Base-by-base conservation (phyloP, 2,329 filamentous ascomycete genomes). In the Alternaria infectoria region DNA sequence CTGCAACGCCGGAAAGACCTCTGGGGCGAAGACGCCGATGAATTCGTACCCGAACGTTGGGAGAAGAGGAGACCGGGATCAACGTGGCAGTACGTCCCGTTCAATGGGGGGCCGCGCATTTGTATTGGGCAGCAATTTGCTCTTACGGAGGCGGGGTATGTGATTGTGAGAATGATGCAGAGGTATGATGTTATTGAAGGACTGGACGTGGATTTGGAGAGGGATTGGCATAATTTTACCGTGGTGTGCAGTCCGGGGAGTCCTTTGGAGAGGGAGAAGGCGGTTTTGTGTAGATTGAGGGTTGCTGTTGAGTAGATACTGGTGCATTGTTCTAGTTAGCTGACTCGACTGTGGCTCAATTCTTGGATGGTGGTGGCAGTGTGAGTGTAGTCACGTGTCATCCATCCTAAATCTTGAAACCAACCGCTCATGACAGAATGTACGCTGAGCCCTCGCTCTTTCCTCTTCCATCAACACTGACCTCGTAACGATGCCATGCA, bases 11-110 rank as follows among this genome's bases (percentile, higher is more conserved):
- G 62, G 4, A 49, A 64, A 4, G 72, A 75, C 8, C 15, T 71
- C 7, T 76, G 58, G 45, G 73, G 74, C 5, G 26, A 49, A 12
- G 74, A 76, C 47, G 73, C 71, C 10, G 64, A 69, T 3, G 46
- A 65, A 2, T 77, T 74, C 47, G 19, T 54, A 6, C 74, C 75
- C 7, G 72, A 76, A 59, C 59, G 70, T 5, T 74, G 71, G 70
- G 59, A 61, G 5, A 61, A 68, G 28, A 67, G 50, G 17, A 57
- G 59, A 11, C 56, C 49, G 17, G 55, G 55, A 3, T 32, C 19
- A 5, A 67, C 59, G 1, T 73, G 66, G 68, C 68, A 69, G 47
- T 74, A 70, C 11, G 17, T 75, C 10, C 72, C 73, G 6, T 75
- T 75, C 52, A 72, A 70, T 11, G 72, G 70, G 7, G 73, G 73